A percentile compares a stretch with the other conserved stretches of the same genome.
phyloP scores from a whole-genome alignment of 306 rosid species.

The Prunus kanzakura region DNA sequence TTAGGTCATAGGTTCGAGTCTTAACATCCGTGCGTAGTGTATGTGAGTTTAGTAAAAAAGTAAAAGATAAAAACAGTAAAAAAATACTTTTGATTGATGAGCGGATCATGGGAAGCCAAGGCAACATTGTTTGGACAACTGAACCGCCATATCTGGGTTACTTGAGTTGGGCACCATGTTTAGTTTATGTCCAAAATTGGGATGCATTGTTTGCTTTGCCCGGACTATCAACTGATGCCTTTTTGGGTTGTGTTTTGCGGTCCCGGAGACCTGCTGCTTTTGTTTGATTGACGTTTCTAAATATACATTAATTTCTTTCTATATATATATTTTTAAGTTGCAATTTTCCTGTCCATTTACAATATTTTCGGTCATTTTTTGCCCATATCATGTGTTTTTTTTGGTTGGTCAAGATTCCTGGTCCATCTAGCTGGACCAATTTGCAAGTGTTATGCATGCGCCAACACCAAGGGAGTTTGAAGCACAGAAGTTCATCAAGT shows the following conservation, averaged over 20 bases:
- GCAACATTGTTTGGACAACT: not conserved
- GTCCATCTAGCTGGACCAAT: not conserved
- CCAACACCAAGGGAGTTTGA: too few relatives aligned
- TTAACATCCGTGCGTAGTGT: fast-evolving
- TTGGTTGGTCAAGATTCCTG: not conserved
- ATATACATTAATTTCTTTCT: not conserved
- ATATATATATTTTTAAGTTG: not conserved
- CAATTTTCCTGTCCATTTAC: not conserved
- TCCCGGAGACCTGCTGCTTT: not conserved
- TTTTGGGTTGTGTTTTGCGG: not conserved
- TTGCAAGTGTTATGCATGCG: too few relatives aligned
- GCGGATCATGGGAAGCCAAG: too few relatives aligned
- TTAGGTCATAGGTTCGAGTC: too few relatives aligned
- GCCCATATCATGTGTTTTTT: not conserved
- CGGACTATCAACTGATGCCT: not conserved
- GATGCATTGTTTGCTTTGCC: not conserved
- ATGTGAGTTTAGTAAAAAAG: too few relatives aligned
- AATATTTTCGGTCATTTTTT: not conserved
- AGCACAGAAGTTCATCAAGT: too few relatives aligned
- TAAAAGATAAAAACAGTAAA: too few relatives aligned
- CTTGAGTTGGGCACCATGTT: not conserved
- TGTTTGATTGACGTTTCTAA: not conserved
- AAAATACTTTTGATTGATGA: too few relatives aligned
- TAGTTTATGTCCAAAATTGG: not conserved
- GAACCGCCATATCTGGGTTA: not conserved